phyloP scores from a whole-genome alignment of 2,329 filamentous ascomycete genomes.

The Pyricularia pennisetigena region DNA sequence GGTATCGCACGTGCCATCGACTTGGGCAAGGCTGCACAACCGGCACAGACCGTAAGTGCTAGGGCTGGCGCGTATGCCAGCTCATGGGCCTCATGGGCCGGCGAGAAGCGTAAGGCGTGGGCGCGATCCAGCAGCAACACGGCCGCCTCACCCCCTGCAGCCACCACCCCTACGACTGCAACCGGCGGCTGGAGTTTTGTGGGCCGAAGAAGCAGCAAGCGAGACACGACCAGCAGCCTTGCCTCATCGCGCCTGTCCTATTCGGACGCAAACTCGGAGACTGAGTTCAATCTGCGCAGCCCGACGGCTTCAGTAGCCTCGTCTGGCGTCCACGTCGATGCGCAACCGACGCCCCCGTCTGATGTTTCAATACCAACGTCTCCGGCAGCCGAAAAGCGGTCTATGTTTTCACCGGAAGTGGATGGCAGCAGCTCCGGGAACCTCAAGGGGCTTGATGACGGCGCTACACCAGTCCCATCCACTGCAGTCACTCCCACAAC shows the following conservation, averaged over 20 bases:
- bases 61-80: conserved; percentile 56
- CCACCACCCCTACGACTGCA: neutral
- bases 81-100: conserved; percentile 61
- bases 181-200: conserved; percentile 6
- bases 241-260: conserved; percentile 9
- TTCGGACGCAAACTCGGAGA: conserved; percentile 7
- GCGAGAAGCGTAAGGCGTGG: conserved; percentile 60
- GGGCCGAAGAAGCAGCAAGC: conserved; percentile 6
- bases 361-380: neutral
- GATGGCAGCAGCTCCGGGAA: neutral
- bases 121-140: conserved; percentile 12
- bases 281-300: conserved; percentile 1
- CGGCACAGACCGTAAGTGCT: conserved; percentile 37
- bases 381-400: neutral
- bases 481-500: neutral
- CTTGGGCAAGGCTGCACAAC: conserved; percentile 32
- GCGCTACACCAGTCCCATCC: neutral
- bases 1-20: conserved; percentile 16
- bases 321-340: neutral
- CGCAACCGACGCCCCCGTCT: neutral
- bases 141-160: neutral
- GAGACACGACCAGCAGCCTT: conserved; percentile 14
- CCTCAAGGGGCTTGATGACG: neutral
- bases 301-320: neutral
- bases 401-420: neutral